Evolutionary conservation across 768 basidiomycete species (phyloP), one percentile per base, ranked within the genome.

Genomic region (Boletus subcaerulescens): DNA sequence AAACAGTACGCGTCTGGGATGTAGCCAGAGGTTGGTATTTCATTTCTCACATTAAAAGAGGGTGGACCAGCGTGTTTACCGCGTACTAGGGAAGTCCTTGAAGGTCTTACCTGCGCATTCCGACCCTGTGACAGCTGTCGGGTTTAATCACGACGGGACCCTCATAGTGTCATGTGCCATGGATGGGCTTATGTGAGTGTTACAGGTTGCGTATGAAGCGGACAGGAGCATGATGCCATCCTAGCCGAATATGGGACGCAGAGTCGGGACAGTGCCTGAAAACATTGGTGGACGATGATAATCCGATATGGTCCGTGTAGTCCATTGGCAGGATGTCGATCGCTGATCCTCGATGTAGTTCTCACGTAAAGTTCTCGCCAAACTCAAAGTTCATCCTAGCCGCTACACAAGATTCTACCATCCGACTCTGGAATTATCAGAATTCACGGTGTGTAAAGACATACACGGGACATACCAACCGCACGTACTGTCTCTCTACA

Each of bases 211-310:
- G 43, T 33, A 39, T 56, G 40, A 49, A 38, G 3, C 22, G 50
- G 41, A 33, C 42, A 45, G 45, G 39, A 20, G 20, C 39, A 3
- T 63, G 41, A 59, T 50, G 15, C 24, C 14, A n/a, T 10, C 33
- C 26, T 50, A 99, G 96, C 67, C 95, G 97, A 53, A 84, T 98
- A 55, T 99, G 97, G 97, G 96, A 99, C 66, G 87, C 92, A 0
- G 86, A 94, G 52, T 96, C 95, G 4, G 97, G 96, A 3, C 97
- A 99, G 72, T 99, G 97, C 72, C 77, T 99, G 47, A 98, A 97
- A 72, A 98, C 97, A 2, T 73, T 99, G 44, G 95, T 94, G 11
- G 94, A 98, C 62, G 97, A 98, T 63, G 92, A 93, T 59, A 97
- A 93, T 71, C 95, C 96, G 3, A 87, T 94, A 70, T 95, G 85